Percentiles rank a stretch among this genome's conserved stretches.
phyloP scores from a whole-genome alignment of 208 protist genomes.

The Acanthamoeba royreba region DNA sequence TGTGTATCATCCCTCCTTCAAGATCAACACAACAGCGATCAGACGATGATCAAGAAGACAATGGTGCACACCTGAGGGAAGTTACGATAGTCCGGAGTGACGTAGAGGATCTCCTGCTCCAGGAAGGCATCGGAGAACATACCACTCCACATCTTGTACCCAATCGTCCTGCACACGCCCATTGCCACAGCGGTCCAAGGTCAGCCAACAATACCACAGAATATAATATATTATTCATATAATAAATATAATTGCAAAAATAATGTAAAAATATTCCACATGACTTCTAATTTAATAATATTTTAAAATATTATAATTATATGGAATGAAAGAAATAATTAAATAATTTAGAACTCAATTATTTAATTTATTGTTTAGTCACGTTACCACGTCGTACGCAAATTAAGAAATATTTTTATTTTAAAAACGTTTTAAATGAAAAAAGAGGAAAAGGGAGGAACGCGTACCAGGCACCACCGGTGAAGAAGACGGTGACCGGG shows the following conservation, averaged over 20 bases:
- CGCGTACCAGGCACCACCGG: background rate
- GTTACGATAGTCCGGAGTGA: constrained; percentile 27
- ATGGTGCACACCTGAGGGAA: constrained; percentile 8
- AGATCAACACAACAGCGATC: too few relatives aligned
- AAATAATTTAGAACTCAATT: too few relatives aligned
- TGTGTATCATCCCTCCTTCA: too few relatives aligned
- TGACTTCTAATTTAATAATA: too few relatives aligned
- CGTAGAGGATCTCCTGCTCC: constrained; percentile 8
- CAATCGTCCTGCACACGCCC: constrained; percentile 7
- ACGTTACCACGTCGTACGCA: too few relatives aligned
- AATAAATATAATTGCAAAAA: background rate
- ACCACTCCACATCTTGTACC: constrained; percentile 9
- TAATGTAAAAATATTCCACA: too few relatives aligned
- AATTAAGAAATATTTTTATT: background rate
- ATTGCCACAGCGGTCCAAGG: too few relatives aligned
- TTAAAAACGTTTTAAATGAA: background rate
- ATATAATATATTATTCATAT: background rate
- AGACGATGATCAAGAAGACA: too few relatives aligned
- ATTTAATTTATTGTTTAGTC: too few relatives aligned
- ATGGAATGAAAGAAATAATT: too few relatives aligned
- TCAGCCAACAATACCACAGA: background rate
- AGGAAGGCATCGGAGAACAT: background rate
- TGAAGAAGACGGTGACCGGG: constrained; percentile 5
- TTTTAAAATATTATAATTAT: too few relatives aligned
- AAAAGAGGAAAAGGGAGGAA: background rate